Conservation (phyloP, 2,329 filamentous ascomycete species). For the Penicillium sp. region DNA sequence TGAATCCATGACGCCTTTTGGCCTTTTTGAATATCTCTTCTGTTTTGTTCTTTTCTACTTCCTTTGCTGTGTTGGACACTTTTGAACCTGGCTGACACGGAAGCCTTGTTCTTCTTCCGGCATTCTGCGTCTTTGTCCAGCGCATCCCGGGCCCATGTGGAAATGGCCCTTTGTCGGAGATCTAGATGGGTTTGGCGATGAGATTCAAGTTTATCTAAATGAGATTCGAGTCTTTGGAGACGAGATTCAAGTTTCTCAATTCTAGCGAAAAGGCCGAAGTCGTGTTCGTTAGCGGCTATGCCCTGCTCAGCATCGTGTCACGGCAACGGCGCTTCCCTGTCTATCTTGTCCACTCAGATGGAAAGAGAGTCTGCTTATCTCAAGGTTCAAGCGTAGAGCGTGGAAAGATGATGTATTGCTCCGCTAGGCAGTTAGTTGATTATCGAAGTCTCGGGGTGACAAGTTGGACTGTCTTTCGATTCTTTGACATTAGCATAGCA, state of each 20-base stretch:
- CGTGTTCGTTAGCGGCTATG: neutral
- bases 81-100: no score
- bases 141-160: constrained; percentile 6
- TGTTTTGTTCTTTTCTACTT: no score
- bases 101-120: constrained; percentile 5
- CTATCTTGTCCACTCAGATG: constrained; percentile 1
- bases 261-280: neutral
- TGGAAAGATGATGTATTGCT: no score
- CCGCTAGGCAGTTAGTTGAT: no score
- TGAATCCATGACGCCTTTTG: constrained; percentile 5
- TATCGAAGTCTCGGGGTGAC: no score
- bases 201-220: constrained; percentile 2
- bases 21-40: constrained; percentile 1
- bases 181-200: constrained; percentile 10
- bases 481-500: no score
- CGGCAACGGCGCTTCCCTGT: neutral
- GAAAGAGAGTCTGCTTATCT: constrained; percentile 1
- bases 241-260: neutral
- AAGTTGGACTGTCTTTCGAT: no score
- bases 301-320: constrained; percentile 1
- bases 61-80: no score
- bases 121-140: constrained; percentile 5
- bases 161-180: constrained; percentile 7
- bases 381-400: no score
- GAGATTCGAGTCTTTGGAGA: neutral